phyloP scores from a whole-genome alignment of 2,329 filamentous ascomycete species.

The Calonectria crousiana region DNA sequence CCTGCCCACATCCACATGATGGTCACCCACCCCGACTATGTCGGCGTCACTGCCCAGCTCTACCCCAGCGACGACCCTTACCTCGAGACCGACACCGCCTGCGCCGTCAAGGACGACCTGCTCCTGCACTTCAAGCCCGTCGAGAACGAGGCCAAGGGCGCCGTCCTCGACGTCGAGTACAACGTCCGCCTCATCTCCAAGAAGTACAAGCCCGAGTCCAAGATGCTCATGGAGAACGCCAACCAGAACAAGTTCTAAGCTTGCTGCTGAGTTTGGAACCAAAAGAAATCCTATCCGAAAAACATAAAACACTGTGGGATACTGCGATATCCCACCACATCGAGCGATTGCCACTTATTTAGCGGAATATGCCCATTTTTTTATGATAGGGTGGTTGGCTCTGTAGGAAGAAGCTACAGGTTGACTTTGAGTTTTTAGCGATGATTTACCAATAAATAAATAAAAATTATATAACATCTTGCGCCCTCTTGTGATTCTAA shows the following conservation, averaged over 20 bases:
- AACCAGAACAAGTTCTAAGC: constrained; percentile 43
- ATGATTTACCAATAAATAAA: constrained; percentile 3
- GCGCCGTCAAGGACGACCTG: constrained; percentile 66
- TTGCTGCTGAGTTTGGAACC: too few species aligned
- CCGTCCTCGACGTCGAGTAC: constrained; percentile 54
- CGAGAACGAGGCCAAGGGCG: constrained; percentile 51
- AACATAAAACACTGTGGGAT: background rate
- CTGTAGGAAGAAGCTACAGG: constrained; percentile 1
- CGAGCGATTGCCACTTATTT: constrained; percentile 9
- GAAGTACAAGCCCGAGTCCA: constrained; percentile 54
- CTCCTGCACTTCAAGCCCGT: constrained; percentile 63
- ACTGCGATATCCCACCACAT: background rate
- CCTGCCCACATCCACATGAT: constrained; percentile 66
- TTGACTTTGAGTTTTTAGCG: constrained; percentile 7
- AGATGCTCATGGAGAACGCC: constrained; percentile 46
- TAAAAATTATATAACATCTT: background rate
- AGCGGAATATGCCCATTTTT: constrained; percentile 1
- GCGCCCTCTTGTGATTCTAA: background rate
- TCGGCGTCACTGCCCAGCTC: constrained; percentile 80
- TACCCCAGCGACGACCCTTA: constrained; percentile 78
- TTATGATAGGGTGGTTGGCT: constrained; percentile 1
- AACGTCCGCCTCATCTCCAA: constrained; percentile 59
- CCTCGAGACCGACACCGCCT: constrained; percentile 62
- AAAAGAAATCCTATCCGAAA: background rate
- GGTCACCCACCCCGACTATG: constrained; percentile 74